These are phyloP conservation scores for Amanita phalloides DNA, from an alignment of 768 basidiomycete genomes.

Conservation along the genomic window DNA sequence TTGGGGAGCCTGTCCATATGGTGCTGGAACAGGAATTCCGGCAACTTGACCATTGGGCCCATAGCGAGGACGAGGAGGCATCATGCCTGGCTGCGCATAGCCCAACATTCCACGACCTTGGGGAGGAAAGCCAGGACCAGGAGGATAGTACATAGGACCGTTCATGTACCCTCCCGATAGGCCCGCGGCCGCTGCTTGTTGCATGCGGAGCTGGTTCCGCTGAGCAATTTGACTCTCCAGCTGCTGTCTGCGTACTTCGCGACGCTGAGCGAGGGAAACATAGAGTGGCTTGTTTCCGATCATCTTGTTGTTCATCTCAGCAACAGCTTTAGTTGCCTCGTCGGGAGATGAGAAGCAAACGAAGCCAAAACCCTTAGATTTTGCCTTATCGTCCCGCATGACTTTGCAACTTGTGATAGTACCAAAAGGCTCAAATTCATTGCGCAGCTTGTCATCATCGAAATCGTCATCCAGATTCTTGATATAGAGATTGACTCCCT, in stretches of 20 bases:
- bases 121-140: slow-evolving; percentile 74
- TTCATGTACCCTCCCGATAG: slow-evolving; percentile 79
- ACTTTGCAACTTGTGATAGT: slow-evolving; percentile 98
- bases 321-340: slow-evolving; percentile 97
- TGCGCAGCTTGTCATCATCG: slow-evolving; percentile 93
- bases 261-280: slow-evolving; percentile 96
- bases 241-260: slow-evolving; percentile 96
- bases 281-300: slow-evolving; percentile 97
- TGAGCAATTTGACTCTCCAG: slow-evolving; percentile 98
- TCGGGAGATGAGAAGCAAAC: slow-evolving; percentile 98
- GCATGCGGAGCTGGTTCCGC: slow-evolving; percentile 94
- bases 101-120: slow-evolving; percentile 74
- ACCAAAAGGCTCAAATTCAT: slow-evolving; percentile 95
- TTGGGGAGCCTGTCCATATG: slow-evolving; percentile 69
- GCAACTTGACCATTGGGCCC: slow-evolving; percentile 62
- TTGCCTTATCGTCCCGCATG: slow-evolving; percentile 94
- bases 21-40: slow-evolving; percentile 67
- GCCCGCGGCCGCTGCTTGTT: slow-evolving; percentile 85
- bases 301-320: slow-evolving; percentile 99
- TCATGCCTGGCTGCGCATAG: slow-evolving; percentile 77
- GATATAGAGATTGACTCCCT: slow-evolving; percentile 98
- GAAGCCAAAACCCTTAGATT: slow-evolving; percentile 95
- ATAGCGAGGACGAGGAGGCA: slow-evolving; percentile 83
- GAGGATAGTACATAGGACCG: slow-evolving; percentile 79
- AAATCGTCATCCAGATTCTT: slow-evolving; percentile 99